These are phyloP conservation scores for Cladosporium cucumerinum DNA, from an alignment of 2,329 filamentous ascomycete species.

Conservation along the genomic window DNA sequence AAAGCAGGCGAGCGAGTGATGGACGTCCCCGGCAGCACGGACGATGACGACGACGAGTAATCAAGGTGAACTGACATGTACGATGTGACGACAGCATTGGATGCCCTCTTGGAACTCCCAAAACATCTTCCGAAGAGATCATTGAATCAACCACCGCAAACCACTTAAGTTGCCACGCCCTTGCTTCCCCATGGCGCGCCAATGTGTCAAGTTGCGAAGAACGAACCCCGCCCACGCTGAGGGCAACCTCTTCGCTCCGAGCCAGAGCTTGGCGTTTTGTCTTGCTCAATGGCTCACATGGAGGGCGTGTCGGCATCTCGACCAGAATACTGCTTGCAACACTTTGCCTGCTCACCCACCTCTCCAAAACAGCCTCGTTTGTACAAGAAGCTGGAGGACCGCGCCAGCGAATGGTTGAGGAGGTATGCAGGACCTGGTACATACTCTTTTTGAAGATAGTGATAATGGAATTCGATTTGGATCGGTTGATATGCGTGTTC, in stretches of 20 bases:
- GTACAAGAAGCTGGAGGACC: conserved; percentile 5
- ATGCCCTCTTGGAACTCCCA: neutral
- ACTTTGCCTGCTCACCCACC: conserved; percentile 4
- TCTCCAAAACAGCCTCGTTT: conserved; percentile 2
- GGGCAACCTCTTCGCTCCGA: neutral
- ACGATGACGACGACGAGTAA: conserved; percentile 52
- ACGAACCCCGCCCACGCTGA: conserved; percentile 35
- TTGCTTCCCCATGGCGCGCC: conserved; percentile 71
- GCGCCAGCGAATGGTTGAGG: neutral
- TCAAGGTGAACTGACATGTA: conserved; percentile 20
- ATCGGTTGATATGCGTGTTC: neutral
- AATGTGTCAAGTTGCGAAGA: conserved; percentile 98
- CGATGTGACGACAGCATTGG: neutral
- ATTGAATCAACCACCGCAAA: conserved; percentile 55
- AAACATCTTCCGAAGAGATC: neutral
- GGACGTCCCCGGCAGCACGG: conserved; percentile 69
- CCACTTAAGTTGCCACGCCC: conserved; percentile 95
- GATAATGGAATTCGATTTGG: neutral
- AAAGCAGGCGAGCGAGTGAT: conserved; percentile 75
- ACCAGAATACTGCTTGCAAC: neutral
- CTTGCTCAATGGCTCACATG: conserved; percentile 9
- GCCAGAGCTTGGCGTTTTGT: conserved; percentile 15
- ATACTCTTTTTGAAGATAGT: neutral
- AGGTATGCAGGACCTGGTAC: conserved; percentile 3
- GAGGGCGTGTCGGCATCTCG: conserved; percentile 11